Evolutionary conservation across 2,329 filamentous ascomycete genomes (phyloP).

Genomic region (Magnaporthales sp.): DNA sequence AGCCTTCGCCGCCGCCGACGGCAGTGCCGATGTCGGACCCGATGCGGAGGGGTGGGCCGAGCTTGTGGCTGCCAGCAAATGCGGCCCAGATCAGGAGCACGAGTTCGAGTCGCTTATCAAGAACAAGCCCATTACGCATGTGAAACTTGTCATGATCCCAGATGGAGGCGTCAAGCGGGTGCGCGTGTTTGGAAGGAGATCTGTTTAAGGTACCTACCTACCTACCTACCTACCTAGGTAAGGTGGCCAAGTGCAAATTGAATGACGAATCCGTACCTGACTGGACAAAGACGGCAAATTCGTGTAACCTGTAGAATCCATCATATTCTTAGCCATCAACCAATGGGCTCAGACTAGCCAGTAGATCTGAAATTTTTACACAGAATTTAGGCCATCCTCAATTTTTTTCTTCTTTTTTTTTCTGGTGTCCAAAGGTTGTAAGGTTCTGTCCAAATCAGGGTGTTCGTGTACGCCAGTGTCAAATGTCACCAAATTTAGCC

Average conservation of each 20-base stretch:
- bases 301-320: not conserved
- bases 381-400: not conserved
- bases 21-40: conserved; percentile 39
- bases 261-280: too few species aligned
- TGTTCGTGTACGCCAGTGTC: not conserved
- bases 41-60: conserved; percentile 56
- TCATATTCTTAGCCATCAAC: not conserved
- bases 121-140: conserved; percentile 62
- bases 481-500: not conserved
- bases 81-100: conserved; percentile 66
- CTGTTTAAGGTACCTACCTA: conserved; percentile 11
- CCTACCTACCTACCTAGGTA: too few species aligned
- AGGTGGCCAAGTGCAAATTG: too few species aligned
- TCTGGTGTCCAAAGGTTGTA: not conserved
- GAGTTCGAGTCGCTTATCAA: conserved; percentile 48
- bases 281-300: too few species aligned
- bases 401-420: not conserved
- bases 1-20: conserved; percentile 43
- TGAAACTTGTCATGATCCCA: conserved; percentile 87
- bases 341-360: too few species aligned
- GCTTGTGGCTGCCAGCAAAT: conserved; percentile 57
- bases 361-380: too few species aligned
- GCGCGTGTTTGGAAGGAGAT: conserved; percentile 61
- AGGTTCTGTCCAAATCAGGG: too few species aligned
- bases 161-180: conserved; percentile 90